phyloP scores from a whole-genome alignment of 2,329 filamentous ascomycete species.

The Fusarium liriodendri region DNA sequence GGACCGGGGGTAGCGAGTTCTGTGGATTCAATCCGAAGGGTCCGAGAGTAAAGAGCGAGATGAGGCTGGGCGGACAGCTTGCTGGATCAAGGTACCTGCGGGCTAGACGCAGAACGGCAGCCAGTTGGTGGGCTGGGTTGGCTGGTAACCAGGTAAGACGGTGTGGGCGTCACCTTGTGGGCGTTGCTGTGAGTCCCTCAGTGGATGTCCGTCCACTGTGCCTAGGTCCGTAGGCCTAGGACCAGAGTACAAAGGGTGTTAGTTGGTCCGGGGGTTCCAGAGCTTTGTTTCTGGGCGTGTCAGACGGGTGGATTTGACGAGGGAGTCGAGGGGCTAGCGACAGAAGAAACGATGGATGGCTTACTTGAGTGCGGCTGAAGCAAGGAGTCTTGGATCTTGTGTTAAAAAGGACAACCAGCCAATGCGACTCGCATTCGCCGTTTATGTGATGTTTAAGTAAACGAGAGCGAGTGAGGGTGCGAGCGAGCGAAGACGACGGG shows the following conservation, averaged over 20 bases:
- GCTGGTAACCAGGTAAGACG: conserved; percentile 3
- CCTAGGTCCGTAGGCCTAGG: conserved; percentile 1
- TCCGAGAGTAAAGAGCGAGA: conserved; percentile 31
- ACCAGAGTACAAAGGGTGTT: conserved; percentile 23
- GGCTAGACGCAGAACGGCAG: not conserved
- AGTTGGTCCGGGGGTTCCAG: conserved; percentile 28
- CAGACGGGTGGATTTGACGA: conserved; percentile 22
- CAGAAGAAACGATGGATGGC: not conserved
- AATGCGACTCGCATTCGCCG: conserved; percentile 22
- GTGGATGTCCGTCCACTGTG: conserved; percentile 23
- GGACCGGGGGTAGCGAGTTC: conserved; percentile 23
- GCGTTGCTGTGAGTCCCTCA: conserved; percentile 25
- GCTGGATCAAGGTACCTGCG: not conserved
- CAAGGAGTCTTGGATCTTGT: not conserved
- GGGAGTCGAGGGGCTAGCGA: conserved; percentile 9
- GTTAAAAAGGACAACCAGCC: conserved; percentile 15
- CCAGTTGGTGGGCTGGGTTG: not conserved
- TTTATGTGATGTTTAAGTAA: conserved; percentile 12
- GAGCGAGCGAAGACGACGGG: not conserved
- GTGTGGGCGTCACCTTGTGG: conserved; percentile 4
- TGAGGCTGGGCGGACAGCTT: conserved; percentile 26
- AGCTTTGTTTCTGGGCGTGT: conserved; percentile 23
- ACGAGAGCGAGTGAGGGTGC: conserved; percentile 27
- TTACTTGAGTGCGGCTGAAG: conserved; percentile 1
- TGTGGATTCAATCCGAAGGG: conserved; percentile 31